Evolutionary conservation across 352 stramenopile species (phyloP), one percentile per base, ranked within the genome.

Genomic region (Blastocystis sp.): DNA sequence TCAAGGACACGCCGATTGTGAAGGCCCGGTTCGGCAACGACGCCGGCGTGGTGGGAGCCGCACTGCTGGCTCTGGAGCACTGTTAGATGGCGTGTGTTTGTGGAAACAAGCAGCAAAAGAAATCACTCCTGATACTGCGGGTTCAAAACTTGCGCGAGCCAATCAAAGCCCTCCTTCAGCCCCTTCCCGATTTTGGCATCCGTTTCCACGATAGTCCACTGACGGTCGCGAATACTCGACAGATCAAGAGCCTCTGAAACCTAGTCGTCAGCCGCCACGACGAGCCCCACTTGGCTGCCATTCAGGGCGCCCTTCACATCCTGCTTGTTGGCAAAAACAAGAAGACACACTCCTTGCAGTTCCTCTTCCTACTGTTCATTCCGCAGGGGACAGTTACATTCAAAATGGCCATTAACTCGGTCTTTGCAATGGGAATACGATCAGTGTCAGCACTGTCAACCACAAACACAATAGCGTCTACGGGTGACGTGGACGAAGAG

Each of bases 281-380:
- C 23, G 19, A 62, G 48, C 1, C 1, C 21, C 14, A 91, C 90
- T 48, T 90, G 88, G 19, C 79, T 91, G 23, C 82, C 76, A 62
- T 88, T 92, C 28, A 95, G 91, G 3, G 96, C 95, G 38, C 96
- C 96, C 70, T 96, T 96, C 88, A 98, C 95, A 92, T 99, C 96
- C 91, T 99, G 97, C 89, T 99, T 99, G 91, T 99, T 99, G 43
- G 97, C 97, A 92, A 99, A 99, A 17, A 99, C 96, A 52, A 99
- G 91, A 88, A 99, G 90, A 90, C 98, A 98, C 41, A 96, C 95
- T 91, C 98, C 96, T 86, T 97, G 96, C 19, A 99, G 91, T 90
- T 99, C 96, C 84, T 99, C 97, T 89, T 99, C 96, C 92, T 96
- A 90, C 23, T 78, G 71, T 84, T 76, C 14, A 64, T 43, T 40